A percentile compares a stretch with the other conserved stretches of the same genome.
Conservation (phyloP, 2,329 filamentous ascomycete species). For the Scedosporium dehoogii region DNA sequence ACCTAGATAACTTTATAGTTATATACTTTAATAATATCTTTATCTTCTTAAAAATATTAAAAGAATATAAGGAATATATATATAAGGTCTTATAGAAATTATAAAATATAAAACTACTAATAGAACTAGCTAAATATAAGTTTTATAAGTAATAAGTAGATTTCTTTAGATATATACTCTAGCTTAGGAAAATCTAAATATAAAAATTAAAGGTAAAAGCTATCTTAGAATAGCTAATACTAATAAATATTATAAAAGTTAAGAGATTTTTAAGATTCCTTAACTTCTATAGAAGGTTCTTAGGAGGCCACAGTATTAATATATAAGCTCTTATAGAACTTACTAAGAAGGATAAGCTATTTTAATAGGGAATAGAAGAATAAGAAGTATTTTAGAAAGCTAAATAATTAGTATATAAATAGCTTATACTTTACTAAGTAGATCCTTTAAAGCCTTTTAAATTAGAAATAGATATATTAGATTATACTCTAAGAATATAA, state of each 20-base stretch:
- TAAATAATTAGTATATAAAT: not conserved
- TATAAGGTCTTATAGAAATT: not conserved
- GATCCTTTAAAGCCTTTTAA: too few relatives aligned
- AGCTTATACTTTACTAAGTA: not conserved
- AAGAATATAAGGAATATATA: constrained; percentile 6
- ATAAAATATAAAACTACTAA: not conserved
- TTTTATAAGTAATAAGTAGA: not conserved
- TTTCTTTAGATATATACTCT: not conserved
- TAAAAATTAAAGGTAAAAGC: not conserved
- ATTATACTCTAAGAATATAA: not conserved
- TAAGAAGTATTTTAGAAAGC: not conserved
- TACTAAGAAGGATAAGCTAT: not conserved
- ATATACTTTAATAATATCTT: constrained; percentile 11
- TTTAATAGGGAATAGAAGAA: not conserved
- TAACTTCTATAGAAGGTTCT: not conserved
- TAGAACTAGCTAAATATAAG: not conserved
- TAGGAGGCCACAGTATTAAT: not conserved
- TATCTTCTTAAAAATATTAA: constrained; percentile 8
- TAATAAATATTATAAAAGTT: not conserved
- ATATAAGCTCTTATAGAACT: not conserved
- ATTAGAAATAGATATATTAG: not conserved
- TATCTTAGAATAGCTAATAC: not conserved
- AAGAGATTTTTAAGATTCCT: not conserved
- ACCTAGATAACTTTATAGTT: constrained; percentile 10
- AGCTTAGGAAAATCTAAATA: not conserved